Evolutionary conservation across 495 filamentous ascomycete genomes (phyloP), one percentile per base, ranked within the genome.

Genomic region (Aspergillus indologenus): DNA sequence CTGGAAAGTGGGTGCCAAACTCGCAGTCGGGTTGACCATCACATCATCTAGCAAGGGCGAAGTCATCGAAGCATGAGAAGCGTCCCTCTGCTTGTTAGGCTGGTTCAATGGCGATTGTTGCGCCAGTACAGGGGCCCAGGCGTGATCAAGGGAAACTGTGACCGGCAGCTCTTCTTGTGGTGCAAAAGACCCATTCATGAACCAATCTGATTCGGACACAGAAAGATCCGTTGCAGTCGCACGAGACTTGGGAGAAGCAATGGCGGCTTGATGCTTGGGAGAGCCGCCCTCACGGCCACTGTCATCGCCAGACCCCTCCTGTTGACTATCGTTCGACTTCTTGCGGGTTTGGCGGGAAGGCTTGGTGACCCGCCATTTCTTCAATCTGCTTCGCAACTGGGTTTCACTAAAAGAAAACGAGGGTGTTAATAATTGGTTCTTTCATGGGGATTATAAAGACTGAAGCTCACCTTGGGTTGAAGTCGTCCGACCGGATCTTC

Each of bases 281-380:
- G 69, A 69, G 22, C 58, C 54, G 1, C 63, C 56, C 42, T 62
- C 66, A 6, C 61, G 66, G 31, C 60, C 59, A 60, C 62, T 68
- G 26, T 64, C 66, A 17, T 76, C 64, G 22, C 58, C 64, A 22
- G 59, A 53, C 22, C 51, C 61, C 45, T 66, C 70, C 24, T 71
- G 67, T 19, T 65, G 67, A 22, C 70, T 61, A 34, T 70, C 70
- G 8, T 68, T 62, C 22, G 71, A 67, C 46, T 79, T 77, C 68
- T 79, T 79, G 45, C 75, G 70, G 22, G 70, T 74, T 46, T 78
- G 76, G 24, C 76, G 76, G 14, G 76, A 79, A 31, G 76, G 76
- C 54, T 79, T 79, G 60, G 76, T 79, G 26, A 79, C 76, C 19
- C 76, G 68, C 76, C 76, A 79, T 65, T 79, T 79, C 71, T 79